These are phyloP conservation scores for Breviolum minutum DNA, from an alignment of 73 alveolate genomes.

Conservation along the genomic window DNA sequence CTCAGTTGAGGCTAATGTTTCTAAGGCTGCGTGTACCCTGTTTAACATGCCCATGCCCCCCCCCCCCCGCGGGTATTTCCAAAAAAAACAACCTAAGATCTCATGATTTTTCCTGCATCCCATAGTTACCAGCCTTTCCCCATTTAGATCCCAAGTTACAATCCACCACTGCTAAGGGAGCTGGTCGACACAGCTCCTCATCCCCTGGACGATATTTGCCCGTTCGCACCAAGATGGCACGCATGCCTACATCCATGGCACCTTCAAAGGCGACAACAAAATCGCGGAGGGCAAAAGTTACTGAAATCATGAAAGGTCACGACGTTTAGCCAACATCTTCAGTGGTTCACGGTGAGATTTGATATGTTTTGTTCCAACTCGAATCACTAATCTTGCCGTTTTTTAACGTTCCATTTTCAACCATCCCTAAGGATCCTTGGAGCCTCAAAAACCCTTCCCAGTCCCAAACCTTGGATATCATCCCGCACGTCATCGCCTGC, in stretches of 20 bases:
- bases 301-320: no score
- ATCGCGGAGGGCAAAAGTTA: background rate
- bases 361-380: no score
- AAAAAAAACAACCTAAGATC: background rate
- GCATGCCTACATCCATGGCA: slow-evolving; percentile 88
- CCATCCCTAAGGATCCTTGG: no score
- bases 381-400: no score
- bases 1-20: background rate
- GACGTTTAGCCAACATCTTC: no score
- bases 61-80: background rate
- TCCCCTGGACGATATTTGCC: slow-evolving; percentile 87
- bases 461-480: slow-evolving; percentile 35
- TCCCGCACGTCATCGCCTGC: slow-evolving; percentile 80
- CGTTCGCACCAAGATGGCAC: slow-evolving; percentile 70
- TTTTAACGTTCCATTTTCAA: no score
- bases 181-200: slow-evolving; percentile 10
- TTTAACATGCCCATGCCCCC: no score
- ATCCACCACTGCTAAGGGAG: slow-evolving; percentile 86
- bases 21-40: no score
- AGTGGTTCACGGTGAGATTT: no score
- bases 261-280: no score
- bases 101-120: background rate
- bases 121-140: background rate
- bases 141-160: background rate
- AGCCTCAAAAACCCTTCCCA: background rate